These are phyloP conservation scores for Leccinum longicurvipes DNA, from an alignment of 768 basidiomycete genomes.

Conservation along the genomic window DNA sequence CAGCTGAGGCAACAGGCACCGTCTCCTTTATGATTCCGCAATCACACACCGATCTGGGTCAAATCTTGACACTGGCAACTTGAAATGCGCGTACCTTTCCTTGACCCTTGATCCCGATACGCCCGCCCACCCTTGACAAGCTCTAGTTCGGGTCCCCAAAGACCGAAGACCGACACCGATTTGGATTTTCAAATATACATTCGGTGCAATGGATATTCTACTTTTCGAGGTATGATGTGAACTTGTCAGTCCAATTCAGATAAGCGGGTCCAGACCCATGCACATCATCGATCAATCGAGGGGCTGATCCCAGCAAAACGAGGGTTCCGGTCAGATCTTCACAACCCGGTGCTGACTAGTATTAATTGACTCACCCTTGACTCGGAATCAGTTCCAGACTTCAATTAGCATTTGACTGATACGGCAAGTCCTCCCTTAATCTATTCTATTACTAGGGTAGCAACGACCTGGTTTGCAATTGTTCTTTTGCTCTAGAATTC, in stretches of 20 bases:
- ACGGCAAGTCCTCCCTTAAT: not conserved
- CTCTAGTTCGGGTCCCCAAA: not conserved
- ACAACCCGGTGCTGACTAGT: not conserved
- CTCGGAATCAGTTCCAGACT: conserved; percentile 7
- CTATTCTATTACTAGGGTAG: not conserved
- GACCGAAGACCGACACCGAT: not conserved
- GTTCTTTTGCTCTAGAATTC: not conserved
- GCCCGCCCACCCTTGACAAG: not conserved
- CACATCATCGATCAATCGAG: conserved; percentile 10
- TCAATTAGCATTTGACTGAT: not conserved
- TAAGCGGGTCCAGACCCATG: conserved; percentile 2
- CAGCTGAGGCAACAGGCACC: not conserved
- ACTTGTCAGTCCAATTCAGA: not conserved
- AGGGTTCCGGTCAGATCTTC: conserved; percentile 10
- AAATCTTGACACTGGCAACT: not conserved
- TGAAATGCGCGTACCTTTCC: not conserved
- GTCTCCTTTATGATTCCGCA: not conserved
- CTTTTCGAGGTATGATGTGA: not conserved
- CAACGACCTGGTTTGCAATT: not conserved
- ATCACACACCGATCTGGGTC: not conserved
- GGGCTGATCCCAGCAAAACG: not conserved
- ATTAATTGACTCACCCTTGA: conserved; percentile 2
- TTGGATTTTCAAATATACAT: conserved; percentile 17
- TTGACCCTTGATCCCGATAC: not conserved
- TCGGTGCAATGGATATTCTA: not conserved